Conservation (phyloP, 2,329 filamentous ascomycete species). For the Beauveria rudraprayagi region DNA sequence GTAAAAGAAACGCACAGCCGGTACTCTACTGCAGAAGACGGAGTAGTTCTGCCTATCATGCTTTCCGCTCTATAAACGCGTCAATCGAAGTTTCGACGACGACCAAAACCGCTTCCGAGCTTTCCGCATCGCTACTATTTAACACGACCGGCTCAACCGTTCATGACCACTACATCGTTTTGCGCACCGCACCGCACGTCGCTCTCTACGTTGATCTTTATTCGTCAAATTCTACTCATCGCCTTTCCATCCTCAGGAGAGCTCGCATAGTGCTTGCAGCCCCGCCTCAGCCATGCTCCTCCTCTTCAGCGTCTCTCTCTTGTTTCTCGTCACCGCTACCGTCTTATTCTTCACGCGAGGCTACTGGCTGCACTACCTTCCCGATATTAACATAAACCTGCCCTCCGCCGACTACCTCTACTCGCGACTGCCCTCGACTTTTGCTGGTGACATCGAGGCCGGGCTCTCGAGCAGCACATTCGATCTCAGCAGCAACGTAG, state of each 20-base stretch:
- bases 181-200: background rate
- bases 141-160: background rate
- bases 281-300: constrained; percentile 59
- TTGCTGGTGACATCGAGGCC: constrained; percentile 77
- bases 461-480: constrained; percentile 79
- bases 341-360: constrained; percentile 73
- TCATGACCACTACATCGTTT: background rate
- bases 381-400: constrained; percentile 40
- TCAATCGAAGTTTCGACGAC: background rate
- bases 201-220: background rate
- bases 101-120: background rate
- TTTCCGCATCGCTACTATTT: background rate
- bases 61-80: background rate
- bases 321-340: constrained; percentile 63
- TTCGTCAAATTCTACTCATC: background rate
- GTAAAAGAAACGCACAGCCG: background rate
- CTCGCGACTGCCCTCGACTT: constrained; percentile 66
- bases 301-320: constrained; percentile 68
- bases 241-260: background rate
- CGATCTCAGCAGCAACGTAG: constrained; percentile 72
- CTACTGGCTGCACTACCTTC: constrained; percentile 66
- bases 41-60: background rate
- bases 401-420: constrained; percentile 59
- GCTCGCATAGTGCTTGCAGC: background rate
- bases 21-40: background rate